Conservation (phyloP, 2,329 filamentous ascomycete species). For the Microdochium paspali region DNA sequence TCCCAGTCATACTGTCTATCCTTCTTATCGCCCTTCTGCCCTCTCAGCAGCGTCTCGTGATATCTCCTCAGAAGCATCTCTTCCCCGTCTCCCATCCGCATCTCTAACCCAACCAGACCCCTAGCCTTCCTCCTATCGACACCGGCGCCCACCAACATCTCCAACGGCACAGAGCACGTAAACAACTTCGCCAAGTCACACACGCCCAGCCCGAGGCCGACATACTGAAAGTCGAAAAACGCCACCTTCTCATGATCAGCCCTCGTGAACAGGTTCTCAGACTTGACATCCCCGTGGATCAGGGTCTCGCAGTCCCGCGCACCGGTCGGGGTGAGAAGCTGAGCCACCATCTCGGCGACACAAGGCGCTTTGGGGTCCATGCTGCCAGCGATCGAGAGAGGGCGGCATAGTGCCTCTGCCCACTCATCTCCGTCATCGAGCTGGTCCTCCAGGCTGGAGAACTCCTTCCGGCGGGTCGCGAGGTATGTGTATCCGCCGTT, state of each 20-base stretch:
- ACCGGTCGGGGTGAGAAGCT: slow-evolving; percentile 35
- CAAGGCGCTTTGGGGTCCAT: slow-evolving; percentile 15
- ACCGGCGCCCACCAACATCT: slow-evolving; percentile 31
- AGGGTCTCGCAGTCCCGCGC: slow-evolving; percentile 35
- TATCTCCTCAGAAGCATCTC: slow-evolving; percentile 41
- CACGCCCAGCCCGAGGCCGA: slow-evolving; percentile 52
- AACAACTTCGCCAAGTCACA: slow-evolving; percentile 60
- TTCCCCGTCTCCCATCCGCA: slow-evolving; percentile 44
- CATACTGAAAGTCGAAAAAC: slow-evolving; percentile 64
- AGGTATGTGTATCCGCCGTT: slow-evolving; percentile 64
- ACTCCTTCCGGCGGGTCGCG: slow-evolving; percentile 50
- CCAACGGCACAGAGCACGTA: slow-evolving; percentile 52
- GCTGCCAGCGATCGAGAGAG: no score
- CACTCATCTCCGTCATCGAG: slow-evolving; percentile 42
- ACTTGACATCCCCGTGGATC: slow-evolving; percentile 62
- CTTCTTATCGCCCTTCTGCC: neutral
- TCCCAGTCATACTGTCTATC: slow-evolving; percentile 40
- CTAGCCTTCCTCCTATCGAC: slow-evolving; percentile 8
- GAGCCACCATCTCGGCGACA: slow-evolving; percentile 42
- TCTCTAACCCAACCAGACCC: slow-evolving; percentile 18
- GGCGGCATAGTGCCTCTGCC: slow-evolving; percentile 36
- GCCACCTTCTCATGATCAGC: slow-evolving; percentile 38
- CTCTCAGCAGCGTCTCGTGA: slow-evolving; percentile 21
- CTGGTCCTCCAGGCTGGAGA: slow-evolving; percentile 27
- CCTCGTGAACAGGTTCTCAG: slow-evolving; percentile 56